Percentiles rank a stretch among this genome's conserved stretches.
These are phyloP conservation scores for Thuidium tamariscinum DNA, from an alignment of 225 moss, liverwort and hornwort genomes.

Conservation along the genomic window DNA sequence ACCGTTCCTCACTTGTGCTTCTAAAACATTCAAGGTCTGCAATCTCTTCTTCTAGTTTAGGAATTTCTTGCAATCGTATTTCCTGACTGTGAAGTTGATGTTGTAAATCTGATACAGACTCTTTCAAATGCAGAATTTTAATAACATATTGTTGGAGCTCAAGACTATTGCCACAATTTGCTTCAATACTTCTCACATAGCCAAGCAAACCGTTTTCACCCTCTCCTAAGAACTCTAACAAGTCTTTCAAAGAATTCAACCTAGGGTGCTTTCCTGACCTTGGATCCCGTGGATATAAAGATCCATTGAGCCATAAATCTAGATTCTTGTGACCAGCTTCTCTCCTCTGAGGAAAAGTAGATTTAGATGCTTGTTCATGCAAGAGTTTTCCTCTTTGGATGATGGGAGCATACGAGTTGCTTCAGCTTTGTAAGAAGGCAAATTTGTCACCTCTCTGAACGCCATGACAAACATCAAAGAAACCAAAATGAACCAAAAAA, in stretches of 20 bases:
- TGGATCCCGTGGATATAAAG: not conserved
- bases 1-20: not conserved
- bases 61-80: not conserved
- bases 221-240: not conserved
- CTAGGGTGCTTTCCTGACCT: not conserved
- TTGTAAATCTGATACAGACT: fast-evolving
- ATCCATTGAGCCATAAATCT: not conserved
- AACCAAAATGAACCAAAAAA: not conserved
- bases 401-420: not conserved
- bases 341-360: not conserved
- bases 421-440: not conserved
- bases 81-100: not conserved
- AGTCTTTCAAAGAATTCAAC: not conserved
- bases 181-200: fast-evolving
- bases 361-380: not conserved
- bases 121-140: fast-evolving
- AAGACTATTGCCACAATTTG: not conserved
- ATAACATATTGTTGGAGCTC: not conserved
- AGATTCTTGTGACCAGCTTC: not conserved
- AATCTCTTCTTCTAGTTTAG: not conserved
- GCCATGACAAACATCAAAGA: not conserved
- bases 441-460: not conserved
- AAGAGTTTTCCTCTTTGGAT: not conserved
- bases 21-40: not conserved
- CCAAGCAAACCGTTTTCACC: not conserved